Percentiles rank a stretch among this genome's conserved stretches.
These are phyloP conservation scores for Gomphus sp. DNA, from an alignment of 1,284 basidiomycete species.

Conservation along the genomic window DNA sequence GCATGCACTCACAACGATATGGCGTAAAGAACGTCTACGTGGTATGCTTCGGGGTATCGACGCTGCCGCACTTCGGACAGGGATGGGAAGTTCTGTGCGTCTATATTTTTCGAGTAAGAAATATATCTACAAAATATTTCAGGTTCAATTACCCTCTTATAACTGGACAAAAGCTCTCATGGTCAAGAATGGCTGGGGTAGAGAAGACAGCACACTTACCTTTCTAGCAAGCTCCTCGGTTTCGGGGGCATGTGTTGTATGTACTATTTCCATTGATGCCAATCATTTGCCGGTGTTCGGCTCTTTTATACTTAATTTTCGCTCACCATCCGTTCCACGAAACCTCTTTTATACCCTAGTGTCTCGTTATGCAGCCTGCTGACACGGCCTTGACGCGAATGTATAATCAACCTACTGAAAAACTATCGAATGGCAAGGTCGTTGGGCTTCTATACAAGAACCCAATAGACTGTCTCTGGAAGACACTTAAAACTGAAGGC, in stretches of 20 bases:
- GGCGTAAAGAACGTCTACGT: constrained; percentile 63
- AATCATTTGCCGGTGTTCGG: not conserved
- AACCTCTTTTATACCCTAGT: constrained; percentile 31
- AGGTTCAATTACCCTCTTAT: constrained; percentile 94
- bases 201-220: constrained; percentile 73
- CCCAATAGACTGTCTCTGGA: constrained; percentile 94
- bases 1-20: constrained; percentile 77
- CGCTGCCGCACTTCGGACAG: constrained; percentile 87
- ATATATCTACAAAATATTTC: no score
- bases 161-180: constrained; percentile 83
- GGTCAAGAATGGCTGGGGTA: constrained; percentile 52
- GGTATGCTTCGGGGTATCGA: constrained; percentile 89
- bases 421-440: constrained; percentile 63
- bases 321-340: not conserved
- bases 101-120: no score
- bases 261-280: constrained; percentile 21
- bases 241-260: constrained; percentile 85
- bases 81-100: constrained; percentile 86
- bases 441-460: constrained; percentile 81
- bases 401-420: constrained; percentile 89
- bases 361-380: constrained; percentile 82
- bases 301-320: not conserved
- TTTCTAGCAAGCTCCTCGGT: constrained; percentile 85
- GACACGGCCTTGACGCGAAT: constrained; percentile 88
- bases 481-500: constrained; percentile 89